Evolutionary conservation across 2,329 filamentous ascomycete genomes (phyloP).

Genomic region (Alternaria triticimaculans): DNA sequence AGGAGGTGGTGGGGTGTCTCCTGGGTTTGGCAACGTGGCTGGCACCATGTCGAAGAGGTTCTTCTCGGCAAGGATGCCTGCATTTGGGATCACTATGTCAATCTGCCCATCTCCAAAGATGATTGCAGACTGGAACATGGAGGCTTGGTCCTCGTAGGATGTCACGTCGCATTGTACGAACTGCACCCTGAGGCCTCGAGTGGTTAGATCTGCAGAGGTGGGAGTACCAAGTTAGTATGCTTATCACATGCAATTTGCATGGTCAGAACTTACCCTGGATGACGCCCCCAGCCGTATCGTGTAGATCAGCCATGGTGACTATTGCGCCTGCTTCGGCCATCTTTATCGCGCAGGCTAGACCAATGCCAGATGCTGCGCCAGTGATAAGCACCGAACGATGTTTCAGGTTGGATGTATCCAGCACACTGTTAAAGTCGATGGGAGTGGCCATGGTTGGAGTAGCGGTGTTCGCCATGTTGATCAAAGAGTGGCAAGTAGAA

Average conservation of each 20-base stretch:
- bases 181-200: constrained; percentile 27
- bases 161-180: constrained; percentile 43
- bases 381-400: constrained; percentile 33
- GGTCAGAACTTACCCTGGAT: constrained; percentile 1
- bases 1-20: constrained; percentile 24
- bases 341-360: constrained; percentile 27
- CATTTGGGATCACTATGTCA: constrained; percentile 41
- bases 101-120: constrained; percentile 30
- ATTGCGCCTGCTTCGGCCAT: constrained; percentile 30
- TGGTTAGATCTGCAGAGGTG: constrained; percentile 8
- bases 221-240: not conserved
- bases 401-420: constrained; percentile 16
- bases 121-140: constrained; percentile 41
- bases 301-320: constrained; percentile 35
- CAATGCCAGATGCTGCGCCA: constrained; percentile 36
- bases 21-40: constrained; percentile 6
- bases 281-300: constrained; percentile 15
- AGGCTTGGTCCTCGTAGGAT: constrained; percentile 34
- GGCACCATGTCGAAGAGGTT: constrained; percentile 34
- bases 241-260: not conserved
- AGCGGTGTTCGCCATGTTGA: not conserved
- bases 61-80: constrained; percentile 35
- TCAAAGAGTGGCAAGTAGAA: not conserved
- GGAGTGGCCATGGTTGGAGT: not conserved
- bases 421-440: constrained; percentile 2